Conservation (phyloP, 306 rosid genomes). For the Inga oerstediana region DNA sequence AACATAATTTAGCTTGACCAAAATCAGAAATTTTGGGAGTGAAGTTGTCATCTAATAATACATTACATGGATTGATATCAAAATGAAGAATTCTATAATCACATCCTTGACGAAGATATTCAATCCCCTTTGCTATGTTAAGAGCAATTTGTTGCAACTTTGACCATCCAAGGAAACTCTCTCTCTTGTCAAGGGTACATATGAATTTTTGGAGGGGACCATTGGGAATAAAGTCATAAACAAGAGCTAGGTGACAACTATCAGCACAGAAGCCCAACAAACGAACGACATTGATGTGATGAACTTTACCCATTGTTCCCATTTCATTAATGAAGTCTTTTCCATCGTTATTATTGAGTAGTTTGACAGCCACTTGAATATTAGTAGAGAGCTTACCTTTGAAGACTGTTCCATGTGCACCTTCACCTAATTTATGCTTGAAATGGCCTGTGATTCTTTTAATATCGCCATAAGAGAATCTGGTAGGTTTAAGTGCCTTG, state of each 20-base stretch:
- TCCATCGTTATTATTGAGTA: background rate
- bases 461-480: background rate
- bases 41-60: background rate
- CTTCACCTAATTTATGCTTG: background rate
- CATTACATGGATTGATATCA: background rate
- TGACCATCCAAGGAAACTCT: background rate
- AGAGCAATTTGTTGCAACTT: background rate
- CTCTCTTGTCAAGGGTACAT: background rate
- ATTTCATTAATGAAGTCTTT: constrained; percentile 33
- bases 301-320: constrained; percentile 21
- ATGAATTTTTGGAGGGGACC: constrained; percentile 24
- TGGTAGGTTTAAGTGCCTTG: background rate
- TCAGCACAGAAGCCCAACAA: background rate
- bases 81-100: background rate
- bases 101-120: background rate
- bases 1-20: background rate
- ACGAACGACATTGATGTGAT: constrained; percentile 5
- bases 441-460: background rate
- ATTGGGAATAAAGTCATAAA: constrained; percentile 26
- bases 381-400: background rate
- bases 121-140: background rate
- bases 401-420: background rate
- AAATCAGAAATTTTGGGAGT: background rate
- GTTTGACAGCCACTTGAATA: background rate
- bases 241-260: background rate